A percentile compares a stretch with the other conserved stretches of the same genome.
Conservation (phyloP, 495 filamentous ascomycete species). For the Aspergillus nidulans region DNA sequence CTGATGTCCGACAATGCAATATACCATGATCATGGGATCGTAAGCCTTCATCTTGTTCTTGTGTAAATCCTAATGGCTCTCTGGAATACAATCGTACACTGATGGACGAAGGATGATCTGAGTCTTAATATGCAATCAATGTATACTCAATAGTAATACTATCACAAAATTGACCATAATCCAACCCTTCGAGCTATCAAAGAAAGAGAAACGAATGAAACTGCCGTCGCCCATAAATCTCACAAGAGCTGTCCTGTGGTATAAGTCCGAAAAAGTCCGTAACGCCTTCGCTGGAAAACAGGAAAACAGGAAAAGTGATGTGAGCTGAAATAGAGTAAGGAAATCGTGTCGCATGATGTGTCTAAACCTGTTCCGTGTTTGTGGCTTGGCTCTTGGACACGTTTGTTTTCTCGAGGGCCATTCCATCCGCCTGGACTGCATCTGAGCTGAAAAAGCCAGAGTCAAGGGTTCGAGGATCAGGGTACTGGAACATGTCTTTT, state of each 20-base stretch:
- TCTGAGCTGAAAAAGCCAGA: slow-evolving; percentile 43
- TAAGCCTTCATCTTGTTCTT: no score
- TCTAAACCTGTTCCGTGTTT: slow-evolving; percentile 12
- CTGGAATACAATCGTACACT: no score
- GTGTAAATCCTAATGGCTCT: no score
- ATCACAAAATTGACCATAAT: neutral
- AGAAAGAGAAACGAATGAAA: slow-evolving; percentile 1
- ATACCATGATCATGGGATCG: no score
- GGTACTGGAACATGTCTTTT: slow-evolving; percentile 34
- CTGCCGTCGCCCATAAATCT: slow-evolving; percentile 1
- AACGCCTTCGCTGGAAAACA: slow-evolving; percentile 41
- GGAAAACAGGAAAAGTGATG: slow-evolving; percentile 11
- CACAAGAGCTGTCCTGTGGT: neutral
- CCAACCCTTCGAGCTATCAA: neutral
- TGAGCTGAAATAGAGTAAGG: slow-evolving; percentile 5
- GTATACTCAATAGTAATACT: neutral
- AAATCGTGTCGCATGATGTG: slow-evolving; percentile 20
- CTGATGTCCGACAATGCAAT: no score
- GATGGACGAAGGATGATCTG: neutral
- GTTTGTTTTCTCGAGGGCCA: slow-evolving; percentile 21
- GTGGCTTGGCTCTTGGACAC: slow-evolving; percentile 13
- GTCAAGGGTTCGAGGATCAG: slow-evolving; percentile 26
- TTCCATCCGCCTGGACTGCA: slow-evolving; percentile 24
- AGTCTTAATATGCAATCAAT: neutral
- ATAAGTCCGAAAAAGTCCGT: slow-evolving; percentile 8